Evolutionary conservation across 75 land plant genomes (phyloP).

Genomic region (Selaginella moellendorffii): DNA sequence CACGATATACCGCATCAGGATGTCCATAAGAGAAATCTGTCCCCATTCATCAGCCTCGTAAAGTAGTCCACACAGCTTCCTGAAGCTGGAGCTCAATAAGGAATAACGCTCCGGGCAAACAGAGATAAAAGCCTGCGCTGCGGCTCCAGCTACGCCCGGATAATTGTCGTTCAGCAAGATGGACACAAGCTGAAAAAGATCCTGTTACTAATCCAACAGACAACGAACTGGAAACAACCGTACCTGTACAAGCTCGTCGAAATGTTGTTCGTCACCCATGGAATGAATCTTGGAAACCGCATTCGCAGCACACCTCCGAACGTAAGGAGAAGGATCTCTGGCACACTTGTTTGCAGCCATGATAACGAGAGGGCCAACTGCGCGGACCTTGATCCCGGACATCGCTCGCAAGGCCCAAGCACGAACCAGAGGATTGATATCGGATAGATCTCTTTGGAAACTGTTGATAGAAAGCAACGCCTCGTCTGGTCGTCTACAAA

Average conservation of each 20-base stretch:
- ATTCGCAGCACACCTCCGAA: conserved; percentile 94
- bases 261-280: conserved; percentile 46
- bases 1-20: conserved; percentile 67
- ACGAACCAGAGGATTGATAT: conserved; percentile 83
- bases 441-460: conserved; percentile 91
- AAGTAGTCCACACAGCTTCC: conserved; percentile 63
- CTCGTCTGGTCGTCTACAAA: conserved; percentile 88
- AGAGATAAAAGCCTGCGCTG: conserved; percentile 68
- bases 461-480: conserved; percentile 89
- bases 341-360: conserved; percentile 74
- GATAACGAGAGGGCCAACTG: conserved; percentile 64
- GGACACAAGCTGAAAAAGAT: conserved; percentile 51
- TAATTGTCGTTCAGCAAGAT: conserved; percentile 66
- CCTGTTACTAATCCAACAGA: neutral
- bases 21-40: conserved; percentile 49
- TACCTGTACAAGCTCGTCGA: conserved; percentile 62
- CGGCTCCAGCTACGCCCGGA: conserved; percentile 89
- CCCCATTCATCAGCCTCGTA: conserved; percentile 99
- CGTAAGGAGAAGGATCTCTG: conserved; percentile 92
- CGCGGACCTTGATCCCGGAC: conserved; percentile 92
- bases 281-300: conserved; percentile 82
- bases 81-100: conserved; percentile 47
- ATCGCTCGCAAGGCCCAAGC: conserved; percentile 98
- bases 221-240: conserved; percentile 7
- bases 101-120: conserved; percentile 61